These are phyloP conservation scores for Wickerhamomyces alni DNA, from an alignment of 805 yeast genomes.

Conservation along the genomic window DNA sequence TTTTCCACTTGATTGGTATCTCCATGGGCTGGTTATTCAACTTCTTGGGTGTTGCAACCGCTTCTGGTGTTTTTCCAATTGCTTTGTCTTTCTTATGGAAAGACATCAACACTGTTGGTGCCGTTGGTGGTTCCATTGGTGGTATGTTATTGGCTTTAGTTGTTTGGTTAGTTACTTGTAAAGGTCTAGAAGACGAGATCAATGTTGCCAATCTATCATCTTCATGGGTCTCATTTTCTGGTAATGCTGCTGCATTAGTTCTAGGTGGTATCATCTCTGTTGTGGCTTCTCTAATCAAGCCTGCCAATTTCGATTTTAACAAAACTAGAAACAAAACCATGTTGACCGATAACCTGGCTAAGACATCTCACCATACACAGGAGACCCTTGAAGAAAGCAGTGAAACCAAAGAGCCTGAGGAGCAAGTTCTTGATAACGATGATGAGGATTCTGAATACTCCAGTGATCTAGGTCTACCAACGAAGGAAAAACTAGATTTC, in stretches of 20 bases:
- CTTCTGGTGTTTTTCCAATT: slow-evolving; percentile 36
- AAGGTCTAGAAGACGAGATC: slow-evolving; percentile 29
- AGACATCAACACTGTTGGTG: slow-evolving; percentile 30
- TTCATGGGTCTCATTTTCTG: slow-evolving; percentile 37
- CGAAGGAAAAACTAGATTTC: slow-evolving; percentile 22
- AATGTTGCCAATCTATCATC: slow-evolving; percentile 28
- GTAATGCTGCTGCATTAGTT: slow-evolving; percentile 31
- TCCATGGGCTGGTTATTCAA: slow-evolving; percentile 34
- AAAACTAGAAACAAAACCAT: slow-evolving; percentile 30
- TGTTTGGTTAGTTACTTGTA: slow-evolving; percentile 34
- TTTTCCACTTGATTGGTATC: slow-evolving; percentile 30
- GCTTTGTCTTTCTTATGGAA: slow-evolving; percentile 34
- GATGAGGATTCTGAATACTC: slow-evolving; percentile 4
- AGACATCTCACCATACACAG: neutral
- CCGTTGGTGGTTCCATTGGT: slow-evolving; percentile 31
- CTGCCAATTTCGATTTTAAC: slow-evolving; percentile 34
- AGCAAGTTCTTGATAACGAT: neutral
- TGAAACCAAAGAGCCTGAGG: neutral
- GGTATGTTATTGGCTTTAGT: slow-evolving; percentile 31
- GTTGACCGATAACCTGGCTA: slow-evolving; percentile 13
- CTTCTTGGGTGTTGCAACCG: slow-evolving; percentile 36
- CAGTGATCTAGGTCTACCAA: slow-evolving; percentile 19
- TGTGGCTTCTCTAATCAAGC: slow-evolving; percentile 27
- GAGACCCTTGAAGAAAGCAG: neutral
- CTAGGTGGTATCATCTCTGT: slow-evolving; percentile 32